Percentiles rank a stretch among this genome's conserved stretches.
These are phyloP conservation scores for Penium margaritaceum DNA, from an alignment of 139 green algal genomes.

Conservation along the genomic window DNA sequence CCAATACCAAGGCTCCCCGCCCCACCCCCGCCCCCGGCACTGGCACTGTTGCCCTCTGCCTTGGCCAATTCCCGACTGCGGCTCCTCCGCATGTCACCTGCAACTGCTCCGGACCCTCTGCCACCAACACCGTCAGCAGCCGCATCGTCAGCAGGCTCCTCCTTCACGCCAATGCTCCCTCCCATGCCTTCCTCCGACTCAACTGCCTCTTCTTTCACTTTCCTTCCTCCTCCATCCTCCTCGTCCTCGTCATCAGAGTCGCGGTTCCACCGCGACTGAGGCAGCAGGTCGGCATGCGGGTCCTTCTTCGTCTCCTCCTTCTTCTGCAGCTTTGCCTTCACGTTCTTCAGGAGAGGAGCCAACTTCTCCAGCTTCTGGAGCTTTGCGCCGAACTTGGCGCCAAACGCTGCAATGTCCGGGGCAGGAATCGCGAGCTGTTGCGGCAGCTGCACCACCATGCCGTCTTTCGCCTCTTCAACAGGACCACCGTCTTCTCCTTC, in stretches of 20 bases:
- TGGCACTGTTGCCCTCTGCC: too few relatives aligned
- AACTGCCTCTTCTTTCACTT: background rate
- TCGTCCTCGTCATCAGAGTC: conserved; percentile 32
- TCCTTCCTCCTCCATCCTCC: background rate
- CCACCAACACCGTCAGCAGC: background rate
- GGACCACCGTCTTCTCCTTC: background rate
- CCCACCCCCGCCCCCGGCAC: background rate
- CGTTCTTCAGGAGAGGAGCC: background rate
- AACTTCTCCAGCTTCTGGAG: background rate
- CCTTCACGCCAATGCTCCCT: background rate
- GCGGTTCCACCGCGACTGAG: conserved; percentile 29
- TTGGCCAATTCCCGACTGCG: too few relatives aligned
- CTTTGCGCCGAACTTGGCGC: background rate
- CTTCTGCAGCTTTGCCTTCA: background rate
- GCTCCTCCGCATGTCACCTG: too few relatives aligned
- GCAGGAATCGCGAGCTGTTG: conserved; percentile 8
- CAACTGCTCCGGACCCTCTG: background rate
- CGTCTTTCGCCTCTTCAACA: background rate
- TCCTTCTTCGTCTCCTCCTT: conserved; percentile 15
- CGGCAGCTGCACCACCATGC: conserved; percentile 11
- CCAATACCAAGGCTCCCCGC: too few relatives aligned
- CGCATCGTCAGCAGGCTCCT: background rate
- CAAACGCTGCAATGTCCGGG: conserved; percentile 29
- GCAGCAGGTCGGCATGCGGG: conserved; percentile 9
- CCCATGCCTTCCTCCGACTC: background rate